phyloP scores from a whole-genome alignment of 352 stramenopile genomes.

The Globisporangium megalacanthum region DNA sequence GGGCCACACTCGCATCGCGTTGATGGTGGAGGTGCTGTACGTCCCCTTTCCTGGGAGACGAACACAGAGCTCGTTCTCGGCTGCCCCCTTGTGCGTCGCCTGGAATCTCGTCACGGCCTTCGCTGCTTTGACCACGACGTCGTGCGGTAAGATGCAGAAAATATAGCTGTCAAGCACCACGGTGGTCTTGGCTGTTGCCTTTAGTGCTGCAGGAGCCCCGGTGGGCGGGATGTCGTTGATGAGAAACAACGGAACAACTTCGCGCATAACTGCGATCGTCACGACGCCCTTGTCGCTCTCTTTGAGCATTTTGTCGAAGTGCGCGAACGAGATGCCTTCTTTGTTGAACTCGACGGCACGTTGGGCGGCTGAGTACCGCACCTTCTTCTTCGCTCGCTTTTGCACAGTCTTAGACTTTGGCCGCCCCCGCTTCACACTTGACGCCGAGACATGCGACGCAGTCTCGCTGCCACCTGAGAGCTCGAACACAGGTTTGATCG shows the following conservation, averaged over 20 bases:
- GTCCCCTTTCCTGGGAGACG: neutral
- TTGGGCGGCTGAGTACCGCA: neutral
- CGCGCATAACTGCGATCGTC: neutral
- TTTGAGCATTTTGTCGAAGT: neutral
- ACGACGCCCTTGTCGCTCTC: neutral
- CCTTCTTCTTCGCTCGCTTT: neutral
- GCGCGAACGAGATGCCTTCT: neutral
- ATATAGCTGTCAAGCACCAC: neutral
- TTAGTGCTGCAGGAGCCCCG: neutral
- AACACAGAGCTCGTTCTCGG: neutral
- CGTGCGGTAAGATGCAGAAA: neutral
- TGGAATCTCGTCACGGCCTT: neutral
- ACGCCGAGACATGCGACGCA: neutral
- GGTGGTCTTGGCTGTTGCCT: neutral
- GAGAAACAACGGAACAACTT: neutral
- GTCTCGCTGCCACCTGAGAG: neutral
- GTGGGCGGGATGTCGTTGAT: neutral
- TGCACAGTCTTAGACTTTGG: neutral
- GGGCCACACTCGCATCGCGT: neutral
- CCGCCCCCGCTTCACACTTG: neutral
- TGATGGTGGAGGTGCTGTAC: neutral
- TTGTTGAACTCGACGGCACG: neutral
- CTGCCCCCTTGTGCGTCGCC: neutral
- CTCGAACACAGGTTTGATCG: too few relatives aligned
- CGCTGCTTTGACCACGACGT: neutral